Conservation (phyloP, 108 stramenopile species). For the Skeletonema menzelii region DNA sequence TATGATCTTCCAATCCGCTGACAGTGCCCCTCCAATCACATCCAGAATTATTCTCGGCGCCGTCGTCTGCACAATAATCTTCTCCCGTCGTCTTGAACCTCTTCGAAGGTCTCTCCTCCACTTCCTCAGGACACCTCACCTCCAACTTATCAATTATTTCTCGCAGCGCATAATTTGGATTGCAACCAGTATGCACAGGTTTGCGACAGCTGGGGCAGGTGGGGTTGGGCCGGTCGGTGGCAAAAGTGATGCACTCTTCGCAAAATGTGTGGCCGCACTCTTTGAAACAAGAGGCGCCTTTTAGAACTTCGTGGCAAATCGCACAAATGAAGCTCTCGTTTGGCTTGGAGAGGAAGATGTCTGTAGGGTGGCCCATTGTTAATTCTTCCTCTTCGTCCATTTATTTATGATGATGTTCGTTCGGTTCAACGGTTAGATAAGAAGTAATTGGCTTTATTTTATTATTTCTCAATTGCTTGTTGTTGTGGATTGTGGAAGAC, state of each 20-base stretch:
- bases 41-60: background rate
- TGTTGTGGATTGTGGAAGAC: no score
- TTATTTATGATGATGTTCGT: no score
- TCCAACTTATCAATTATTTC: constrained; percentile 2
- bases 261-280: constrained; percentile 27
- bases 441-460: no score
- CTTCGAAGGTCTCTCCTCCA: background rate
- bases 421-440: no score
- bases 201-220: constrained; percentile 14
- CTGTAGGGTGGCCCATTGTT: constrained; percentile 15
- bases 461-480: no score
- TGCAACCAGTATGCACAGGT: constrained; percentile 7
- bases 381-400: no score
- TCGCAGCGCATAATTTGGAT: constrained; percentile 6
- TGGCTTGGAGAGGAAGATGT: constrained; percentile 7
- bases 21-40: constrained; percentile 2
- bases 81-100: background rate
- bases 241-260: constrained; percentile 11
- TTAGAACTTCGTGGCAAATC: constrained; percentile 16
- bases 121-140: background rate
- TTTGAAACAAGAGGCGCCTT: constrained; percentile 6
- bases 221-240: background rate
- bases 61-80: background rate
- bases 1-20: background rate
- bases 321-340: background rate